These are phyloP conservation scores for Irpex sp. DNA, from an alignment of 1,284 basidiomycete species.

Conservation along the genomic window DNA sequence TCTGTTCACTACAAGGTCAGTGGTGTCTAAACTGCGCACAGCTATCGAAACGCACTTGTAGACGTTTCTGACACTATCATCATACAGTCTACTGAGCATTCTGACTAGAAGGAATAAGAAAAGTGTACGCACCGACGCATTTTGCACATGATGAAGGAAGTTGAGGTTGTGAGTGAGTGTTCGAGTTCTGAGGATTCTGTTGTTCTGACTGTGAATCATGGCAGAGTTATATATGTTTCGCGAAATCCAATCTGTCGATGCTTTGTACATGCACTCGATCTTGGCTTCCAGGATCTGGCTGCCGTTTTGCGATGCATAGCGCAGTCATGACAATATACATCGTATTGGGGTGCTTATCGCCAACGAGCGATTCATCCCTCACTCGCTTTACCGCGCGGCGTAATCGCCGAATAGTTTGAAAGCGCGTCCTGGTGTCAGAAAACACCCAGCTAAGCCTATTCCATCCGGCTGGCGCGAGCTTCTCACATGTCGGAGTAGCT, in stretches of 20 bases:
- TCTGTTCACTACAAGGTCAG: slow-evolving; percentile 27
- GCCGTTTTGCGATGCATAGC: background rate
- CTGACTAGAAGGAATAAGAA: background rate
- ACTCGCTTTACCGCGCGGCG: background rate
- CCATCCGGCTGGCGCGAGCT: background rate
- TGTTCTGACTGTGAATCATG: background rate
- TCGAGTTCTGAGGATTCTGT: background rate
- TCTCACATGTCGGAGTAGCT: background rate
- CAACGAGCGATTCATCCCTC: background rate
- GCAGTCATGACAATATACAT: background rate
- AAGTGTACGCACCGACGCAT: slow-evolving; percentile 22
- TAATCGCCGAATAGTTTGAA: background rate
- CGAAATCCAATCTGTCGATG: background rate
- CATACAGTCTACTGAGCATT: background rate
- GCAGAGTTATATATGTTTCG: background rate
- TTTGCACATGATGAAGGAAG: slow-evolving; percentile 19
- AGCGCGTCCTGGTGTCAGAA: background rate
- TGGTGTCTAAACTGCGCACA: background rate
- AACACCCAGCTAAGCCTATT: background rate
- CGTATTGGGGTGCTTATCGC: slow-evolving; percentile 1
- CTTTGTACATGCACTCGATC: background rate
- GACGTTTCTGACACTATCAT: slow-evolving; percentile 20
- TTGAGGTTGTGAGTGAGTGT: background rate
- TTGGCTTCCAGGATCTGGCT: background rate
- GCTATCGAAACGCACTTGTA: slow-evolving; percentile 13